Conservation (phyloP, 148 eudicot genomes). For the Selenicereus undatus region DNA sequence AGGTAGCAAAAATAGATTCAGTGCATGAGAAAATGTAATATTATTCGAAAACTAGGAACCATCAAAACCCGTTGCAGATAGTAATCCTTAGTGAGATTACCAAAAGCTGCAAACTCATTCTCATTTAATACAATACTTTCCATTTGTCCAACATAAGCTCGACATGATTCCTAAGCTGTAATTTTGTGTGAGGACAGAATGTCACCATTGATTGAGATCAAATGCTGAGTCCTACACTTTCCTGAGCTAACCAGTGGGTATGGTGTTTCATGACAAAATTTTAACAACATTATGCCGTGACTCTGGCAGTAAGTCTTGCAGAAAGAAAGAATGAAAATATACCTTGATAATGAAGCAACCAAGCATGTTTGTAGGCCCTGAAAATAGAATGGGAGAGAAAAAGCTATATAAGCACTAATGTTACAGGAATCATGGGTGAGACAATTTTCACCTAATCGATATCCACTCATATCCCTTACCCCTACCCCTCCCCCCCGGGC, state of each 20-base stretch:
- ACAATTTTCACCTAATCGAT: background rate
- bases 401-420: background rate
- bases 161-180: background rate
- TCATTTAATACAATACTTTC: background rate
- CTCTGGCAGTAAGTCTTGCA: no score
- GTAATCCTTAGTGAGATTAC: background rate
- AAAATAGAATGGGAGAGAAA: slow-evolving; percentile 15
- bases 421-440: background rate
- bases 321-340: background rate
- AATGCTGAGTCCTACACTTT: no score
- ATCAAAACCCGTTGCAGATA: no score
- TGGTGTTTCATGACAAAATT: no score
- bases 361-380: slow-evolving; percentile 79
- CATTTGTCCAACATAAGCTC: background rate
- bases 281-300: no score
- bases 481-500: background rate
- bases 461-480: background rate
- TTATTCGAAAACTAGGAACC: no score
- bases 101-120: background rate
- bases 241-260: no score
- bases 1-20: no score
- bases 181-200: background rate
- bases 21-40: no score
- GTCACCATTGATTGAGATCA: no score
- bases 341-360: slow-evolving; percentile 73